Conservation (phyloP, 441 rosid genomes). For the Viola pubescens region DNA sequence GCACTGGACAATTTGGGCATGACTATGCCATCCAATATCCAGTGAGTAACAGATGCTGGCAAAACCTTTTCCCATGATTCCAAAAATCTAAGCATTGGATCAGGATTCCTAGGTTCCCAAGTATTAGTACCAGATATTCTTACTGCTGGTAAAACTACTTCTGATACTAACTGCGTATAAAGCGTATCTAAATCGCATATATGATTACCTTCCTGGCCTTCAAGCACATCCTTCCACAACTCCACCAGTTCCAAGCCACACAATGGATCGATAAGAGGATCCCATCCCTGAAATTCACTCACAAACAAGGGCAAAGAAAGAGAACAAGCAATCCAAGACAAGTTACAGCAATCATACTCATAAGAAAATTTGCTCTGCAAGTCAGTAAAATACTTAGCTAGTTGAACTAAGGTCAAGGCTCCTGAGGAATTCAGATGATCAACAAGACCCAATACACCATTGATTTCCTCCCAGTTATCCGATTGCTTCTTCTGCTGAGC, state of each 20-base stretch:
- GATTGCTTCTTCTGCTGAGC: slow-evolving; percentile 45
- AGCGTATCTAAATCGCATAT: slow-evolving; percentile 61
- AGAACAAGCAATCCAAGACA: slow-evolving; percentile 71
- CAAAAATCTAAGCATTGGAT: slow-evolving; percentile 78
- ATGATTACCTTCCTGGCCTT: slow-evolving; percentile 48
- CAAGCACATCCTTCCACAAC: slow-evolving; percentile 62
- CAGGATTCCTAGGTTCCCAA: slow-evolving; percentile 89
- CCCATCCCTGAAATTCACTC: slow-evolving; percentile 89
- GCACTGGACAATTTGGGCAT: slow-evolving; percentile 67
- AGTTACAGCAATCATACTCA: slow-evolving; percentile 67
- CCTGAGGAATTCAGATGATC: slow-evolving; percentile 51
- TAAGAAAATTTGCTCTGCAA: slow-evolving; percentile 48
- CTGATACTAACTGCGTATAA: slow-evolving; percentile 62
- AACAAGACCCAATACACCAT: slow-evolving; percentile 33
- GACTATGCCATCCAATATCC: slow-evolving; percentile 51
- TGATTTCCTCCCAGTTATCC: slow-evolving; percentile 52
- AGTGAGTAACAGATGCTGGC: slow-evolving; percentile 56
- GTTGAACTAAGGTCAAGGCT: slow-evolving; percentile 45
- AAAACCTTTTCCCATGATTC: slow-evolving; percentile 70
- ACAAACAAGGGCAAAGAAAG: slow-evolving; percentile 67
- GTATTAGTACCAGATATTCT: slow-evolving; percentile 73
- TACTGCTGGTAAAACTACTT: slow-evolving; percentile 74
- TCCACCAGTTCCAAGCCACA: slow-evolving; percentile 54
- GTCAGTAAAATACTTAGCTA: slow-evolving; percentile 42
- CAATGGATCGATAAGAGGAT: slow-evolving; percentile 61